phyloP scores from a whole-genome alignment of 768 basidiomycete genomes.

The Phylloporus rhodoxanthus region DNA sequence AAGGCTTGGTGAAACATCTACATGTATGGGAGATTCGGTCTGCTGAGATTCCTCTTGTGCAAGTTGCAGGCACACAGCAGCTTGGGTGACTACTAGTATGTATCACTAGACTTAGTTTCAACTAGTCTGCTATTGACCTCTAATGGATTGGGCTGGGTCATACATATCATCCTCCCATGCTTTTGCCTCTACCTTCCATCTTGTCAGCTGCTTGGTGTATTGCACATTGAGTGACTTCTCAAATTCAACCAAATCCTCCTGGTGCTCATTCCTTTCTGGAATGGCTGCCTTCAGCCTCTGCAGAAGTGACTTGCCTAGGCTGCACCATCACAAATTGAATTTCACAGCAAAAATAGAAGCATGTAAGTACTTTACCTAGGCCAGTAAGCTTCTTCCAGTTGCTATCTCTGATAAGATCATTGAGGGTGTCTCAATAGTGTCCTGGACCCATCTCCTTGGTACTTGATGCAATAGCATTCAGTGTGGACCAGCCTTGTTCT shows the following conservation, averaged over 20 bases:
- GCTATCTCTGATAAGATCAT: neutral
- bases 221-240: neutral
- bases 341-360: too few relatives aligned
- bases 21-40: neutral
- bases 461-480: neutral
- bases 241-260: conserved; percentile 3
- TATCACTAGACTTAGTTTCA: neutral
- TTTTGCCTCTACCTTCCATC: neutral
- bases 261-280: conserved; percentile 4
- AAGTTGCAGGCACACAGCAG: conserved; percentile 7
- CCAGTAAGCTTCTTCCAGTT: neutral
- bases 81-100: conserved; percentile 8
- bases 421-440: neutral
- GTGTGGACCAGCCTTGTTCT: neutral
- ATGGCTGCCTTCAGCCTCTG: neutral
- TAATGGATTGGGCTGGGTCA: conserved; percentile 7
- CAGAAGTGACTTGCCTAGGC: neutral
- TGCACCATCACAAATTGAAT: too few relatives aligned
- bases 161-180: neutral
- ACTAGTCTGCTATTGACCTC: too few relatives aligned
- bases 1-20: conserved; percentile 10
- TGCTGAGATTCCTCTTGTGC: neutral
- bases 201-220: neutral
- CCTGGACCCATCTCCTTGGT: neutral
- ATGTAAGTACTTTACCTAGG: neutral